These are phyloP conservation scores for Grifola frondosa DNA, from an alignment of 1,284 basidiomycete species.

Conservation along the genomic window DNA sequence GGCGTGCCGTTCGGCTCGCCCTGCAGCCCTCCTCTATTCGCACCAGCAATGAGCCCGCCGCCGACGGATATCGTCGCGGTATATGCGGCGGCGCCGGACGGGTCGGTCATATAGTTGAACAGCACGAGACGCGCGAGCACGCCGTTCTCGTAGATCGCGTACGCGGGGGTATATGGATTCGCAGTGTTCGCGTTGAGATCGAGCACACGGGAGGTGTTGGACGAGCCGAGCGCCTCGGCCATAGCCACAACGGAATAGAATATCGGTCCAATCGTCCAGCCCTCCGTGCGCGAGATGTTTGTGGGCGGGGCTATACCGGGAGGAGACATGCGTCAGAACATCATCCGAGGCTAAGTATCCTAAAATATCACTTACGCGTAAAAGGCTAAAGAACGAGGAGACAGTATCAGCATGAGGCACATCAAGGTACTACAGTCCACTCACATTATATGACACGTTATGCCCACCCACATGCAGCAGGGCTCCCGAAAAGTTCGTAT, in stretches of 20 bases:
- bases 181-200: slow-evolving; percentile 28
- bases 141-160: slow-evolving; percentile 21
- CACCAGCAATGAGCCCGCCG: no score
- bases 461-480: slow-evolving; percentile 43
- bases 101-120: slow-evolving; percentile 37
- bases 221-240: slow-evolving; percentile 34
- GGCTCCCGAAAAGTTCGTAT: slow-evolving; percentile 36
- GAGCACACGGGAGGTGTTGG: slow-evolving; percentile 30
- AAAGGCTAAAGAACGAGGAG: slow-evolving; percentile 33
- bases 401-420: not conserved
- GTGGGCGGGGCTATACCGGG: slow-evolving; percentile 34
- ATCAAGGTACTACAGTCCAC: not conserved
- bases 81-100: slow-evolving; percentile 31
- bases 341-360: not conserved
- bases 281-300: slow-evolving; percentile 33
- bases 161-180: slow-evolving; percentile 29
- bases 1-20: slow-evolving; percentile 23
- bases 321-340: not conserved
- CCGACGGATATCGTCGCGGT: slow-evolving; percentile 32
- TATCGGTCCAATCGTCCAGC: slow-evolving; percentile 38
- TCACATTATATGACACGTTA: slow-evolving; percentile 37
- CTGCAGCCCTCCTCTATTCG: no score
- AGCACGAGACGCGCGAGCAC: slow-evolving; percentile 30
- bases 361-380: slow-evolving; percentile 13
- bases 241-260: slow-evolving; percentile 38